These are phyloP conservation scores for Parsonsia alboflavescens DNA, from an alignment of 257 asterid genomes.

Conservation along the genomic window DNA sequence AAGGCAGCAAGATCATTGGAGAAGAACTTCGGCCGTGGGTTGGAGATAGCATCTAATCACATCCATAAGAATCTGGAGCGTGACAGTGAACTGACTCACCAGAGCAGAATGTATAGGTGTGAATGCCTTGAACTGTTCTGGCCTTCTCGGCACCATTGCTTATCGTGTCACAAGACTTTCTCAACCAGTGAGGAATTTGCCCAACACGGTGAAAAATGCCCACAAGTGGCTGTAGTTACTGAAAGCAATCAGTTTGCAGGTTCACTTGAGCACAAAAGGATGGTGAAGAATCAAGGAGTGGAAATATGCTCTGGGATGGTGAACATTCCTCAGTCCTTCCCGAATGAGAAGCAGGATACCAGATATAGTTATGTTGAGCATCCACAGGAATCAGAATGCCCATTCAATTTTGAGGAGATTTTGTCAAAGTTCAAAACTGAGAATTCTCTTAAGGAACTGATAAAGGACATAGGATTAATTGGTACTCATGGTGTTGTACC, in stretches of 20 bases:
- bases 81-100: conserved; percentile 18
- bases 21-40: conserved; percentile 43
- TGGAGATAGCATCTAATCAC: conserved; percentile 27
- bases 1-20: conserved; percentile 59
- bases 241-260: conserved; percentile 39
- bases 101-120: conserved; percentile 56
- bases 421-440: conserved; percentile 55
- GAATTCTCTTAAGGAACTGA: conserved; percentile 58
- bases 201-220: conserved; percentile 61
- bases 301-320: conserved; percentile 30
- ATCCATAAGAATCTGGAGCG: conserved; percentile 25
- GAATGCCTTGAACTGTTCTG: conserved; percentile 78
- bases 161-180: conserved; percentile 68
- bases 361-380: conserved; percentile 30
- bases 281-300: conserved; percentile 26
- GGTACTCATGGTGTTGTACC: conserved; percentile 56
- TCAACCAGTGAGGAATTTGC: conserved; percentile 41
- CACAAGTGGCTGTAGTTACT: conserved; percentile 26
- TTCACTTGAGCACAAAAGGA: conserved; percentile 39
- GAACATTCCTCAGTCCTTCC: conserved; percentile 29
- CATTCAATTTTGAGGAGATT: conserved; percentile 72
- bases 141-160: conserved; percentile 64
- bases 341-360: conserved; percentile 35
- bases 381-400: conserved; percentile 40
- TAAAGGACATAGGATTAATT: conserved; percentile 62